Base-by-base conservation (phyloP, 2,329 filamentous ascomycete species). In the Cercospora beticola region DNA sequence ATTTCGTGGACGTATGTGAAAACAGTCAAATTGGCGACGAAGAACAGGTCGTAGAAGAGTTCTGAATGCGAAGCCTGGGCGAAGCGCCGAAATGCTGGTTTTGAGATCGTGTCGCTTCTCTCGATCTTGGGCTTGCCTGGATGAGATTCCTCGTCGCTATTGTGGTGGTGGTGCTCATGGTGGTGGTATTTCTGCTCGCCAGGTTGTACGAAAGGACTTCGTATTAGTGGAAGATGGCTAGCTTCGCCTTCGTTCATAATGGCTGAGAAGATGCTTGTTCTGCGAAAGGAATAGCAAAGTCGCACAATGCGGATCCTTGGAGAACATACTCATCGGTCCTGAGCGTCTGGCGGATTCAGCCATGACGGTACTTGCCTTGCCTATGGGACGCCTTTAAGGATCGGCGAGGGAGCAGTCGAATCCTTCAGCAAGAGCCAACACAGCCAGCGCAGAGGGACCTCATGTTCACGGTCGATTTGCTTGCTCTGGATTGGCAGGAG, bases 1-100 rank as follows among this genome's bases (percentile, higher is more conserved):
- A 88, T 86, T 49, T 87, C 84, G 71, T 86, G 83, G 3, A 82
- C 81, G 6, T 81, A 81, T 4, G 85, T 86, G 73, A 90, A 90
- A n/a, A 88, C 88, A 2, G 86, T 87, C 63, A 90, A 81, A 72
- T 90, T 90, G 65, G 87, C 88, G 8, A 90, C 86, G 69, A 88
- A 87, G 73, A 88, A 88, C 1, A 88, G 79, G 75, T 88, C 86
- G 73, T 86, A 88, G 74, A 88, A 88, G 3, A 88, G 79, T 73
- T 88, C 83, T 43, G 85, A 82, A 21, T 85, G 83, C 4, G 82
- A 86, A 12, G 85, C 83, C 76, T 86, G 84, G 12, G 78, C 77
- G 71, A 82, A 81, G 28, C 79, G 78, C 64, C 80, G 79, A 61
- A 84, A 81, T 49, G 74, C 77, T 8, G 78, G 78, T 31, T 64